Percentiles rank a stretch among this genome's conserved stretches.
Conservation (phyloP, 805 yeast species). For the Saturnispora halmiae region DNA sequence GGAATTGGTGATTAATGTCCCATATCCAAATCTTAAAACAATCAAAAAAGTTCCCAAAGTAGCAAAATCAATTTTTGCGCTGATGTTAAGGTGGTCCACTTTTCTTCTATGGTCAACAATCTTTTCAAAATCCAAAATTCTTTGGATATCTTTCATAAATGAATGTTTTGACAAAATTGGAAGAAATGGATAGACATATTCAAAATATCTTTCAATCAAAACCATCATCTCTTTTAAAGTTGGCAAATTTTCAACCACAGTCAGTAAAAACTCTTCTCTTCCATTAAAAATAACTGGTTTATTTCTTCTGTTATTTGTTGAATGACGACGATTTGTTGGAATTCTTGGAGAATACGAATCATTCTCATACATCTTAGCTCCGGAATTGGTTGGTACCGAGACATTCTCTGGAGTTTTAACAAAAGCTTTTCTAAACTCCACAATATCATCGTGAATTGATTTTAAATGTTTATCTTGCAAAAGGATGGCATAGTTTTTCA, state of each 20-base stretch:
- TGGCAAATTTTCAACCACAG: constrained; percentile 34
- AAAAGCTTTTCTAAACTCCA: constrained; percentile 14
- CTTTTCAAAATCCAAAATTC: constrained; percentile 24
- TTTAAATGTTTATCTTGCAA: constrained; percentile 7
- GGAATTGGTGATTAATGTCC: constrained; percentile 1
- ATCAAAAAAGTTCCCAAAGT: constrained; percentile 36
- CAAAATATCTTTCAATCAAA: constrained; percentile 37
- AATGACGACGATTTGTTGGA: too few species aligned
- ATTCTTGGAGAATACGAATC: too few species aligned
- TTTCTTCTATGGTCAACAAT: constrained; percentile 21
- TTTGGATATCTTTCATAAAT: constrained; percentile 27
- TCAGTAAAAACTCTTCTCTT: constrained; percentile 8
- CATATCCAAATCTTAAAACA: constrained; percentile 35
- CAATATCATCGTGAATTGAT: background rate
- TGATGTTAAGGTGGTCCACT: constrained; percentile 27
- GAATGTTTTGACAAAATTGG: constrained; percentile 36
- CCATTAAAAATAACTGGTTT: too few species aligned
- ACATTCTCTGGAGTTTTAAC: background rate
- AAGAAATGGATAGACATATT: constrained; percentile 36
- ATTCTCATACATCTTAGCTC: constrained; percentile 1
- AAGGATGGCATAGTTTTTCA: constrained; percentile 2
- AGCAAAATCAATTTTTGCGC: constrained; percentile 40
- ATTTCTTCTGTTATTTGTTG: background rate
- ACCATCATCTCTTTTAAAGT: constrained; percentile 35
- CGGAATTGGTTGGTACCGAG: background rate